Base-by-base conservation (phyloP, 2,329 filamentous ascomycete species). In the Remersonia thermophila region DNA sequence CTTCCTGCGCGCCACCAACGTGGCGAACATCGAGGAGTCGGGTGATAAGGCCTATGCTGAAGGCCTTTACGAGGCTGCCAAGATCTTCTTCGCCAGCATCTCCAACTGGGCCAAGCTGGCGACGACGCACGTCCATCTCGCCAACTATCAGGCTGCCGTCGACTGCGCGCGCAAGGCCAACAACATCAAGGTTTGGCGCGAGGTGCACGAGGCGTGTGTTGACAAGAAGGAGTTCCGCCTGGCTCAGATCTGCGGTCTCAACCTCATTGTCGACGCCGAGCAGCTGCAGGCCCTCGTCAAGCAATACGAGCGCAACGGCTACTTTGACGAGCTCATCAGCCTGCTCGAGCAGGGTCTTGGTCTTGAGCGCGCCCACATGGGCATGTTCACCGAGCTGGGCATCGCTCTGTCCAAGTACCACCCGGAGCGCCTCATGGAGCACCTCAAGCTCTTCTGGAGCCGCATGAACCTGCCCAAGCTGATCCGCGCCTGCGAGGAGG, bases 81-180 rank as follows among this genome's bases (percentile, higher is more conserved):
- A 98, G 75, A 96, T 98, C 55, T 98, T 96, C 73, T 98, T 79
- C 67, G 85, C 77, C 38, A 96, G 84, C 65, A 93, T 98, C 57
- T 98, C 91, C 37, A 98, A 98, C 73, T 98, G 91, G 91, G 89
- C 89, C 38, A 98, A 98, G 69, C 78, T 98, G 51, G 87, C 91
- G 11, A 96, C 91, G 9, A 98, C 91, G 9, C 74, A 96, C 42
- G 91, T 98, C n/a, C 86, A 96, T 59, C 77, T 98, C 6, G 82
- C 80, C 47, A 91, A 98, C 50, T 96, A 98, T 66, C 93, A 98
- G 62, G 85, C 85, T 50, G 91, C 91, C 31, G 91, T 98, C 29
- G 91, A 98, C 59, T 95, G 86, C 54, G 91, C 93, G 17, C 83
- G 91, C 58, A 96, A 98, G 66, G 91, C 91, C 51, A 98, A 96